Conservation (phyloP, 352 stramenopile genomes). For the Phytopythium chamaehyphon region DNA sequence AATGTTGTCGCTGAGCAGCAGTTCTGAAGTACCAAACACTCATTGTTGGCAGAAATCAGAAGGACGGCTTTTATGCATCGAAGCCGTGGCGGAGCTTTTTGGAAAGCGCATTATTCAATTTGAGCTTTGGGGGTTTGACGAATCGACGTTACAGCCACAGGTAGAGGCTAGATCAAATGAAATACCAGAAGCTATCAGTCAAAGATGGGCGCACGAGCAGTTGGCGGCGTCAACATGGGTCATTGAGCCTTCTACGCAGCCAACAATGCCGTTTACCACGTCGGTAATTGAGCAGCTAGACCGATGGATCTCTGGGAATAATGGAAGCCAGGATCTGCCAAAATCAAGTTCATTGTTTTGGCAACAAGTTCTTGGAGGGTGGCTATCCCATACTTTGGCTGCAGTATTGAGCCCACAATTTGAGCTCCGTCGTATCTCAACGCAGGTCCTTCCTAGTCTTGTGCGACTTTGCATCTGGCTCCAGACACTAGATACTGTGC, state of each 20-base stretch:
- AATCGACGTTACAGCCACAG: neutral
- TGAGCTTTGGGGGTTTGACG: neutral
- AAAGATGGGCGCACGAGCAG: conserved; percentile 16
- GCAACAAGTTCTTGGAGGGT: conserved; percentile 30
- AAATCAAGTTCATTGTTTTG: conserved; percentile 19
- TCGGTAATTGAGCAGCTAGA: conserved; percentile 16
- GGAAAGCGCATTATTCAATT: conserved; percentile 19
- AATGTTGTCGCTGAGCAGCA: conserved; percentile 34
- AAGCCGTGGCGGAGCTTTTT: conserved; percentile 41
- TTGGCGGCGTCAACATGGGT: conserved; percentile 35
- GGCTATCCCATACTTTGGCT: conserved; percentile 28
- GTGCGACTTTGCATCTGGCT: conserved; percentile 54
- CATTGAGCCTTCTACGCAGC: conserved; percentile 3
- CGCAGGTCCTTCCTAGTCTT: conserved; percentile 49
- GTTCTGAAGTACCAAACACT: conserved; percentile 5
- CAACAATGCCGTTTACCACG: neutral
- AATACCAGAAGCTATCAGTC: neutral
- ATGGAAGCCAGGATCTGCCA: neutral
- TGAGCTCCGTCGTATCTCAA: conserved; percentile 60
- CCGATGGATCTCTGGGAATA: conserved; percentile 16
- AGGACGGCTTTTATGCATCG: conserved; percentile 64
- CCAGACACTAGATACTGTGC: conserved; percentile 22
- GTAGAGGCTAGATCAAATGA: neutral
- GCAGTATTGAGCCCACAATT: conserved; percentile 57
- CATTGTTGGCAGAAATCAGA: conserved; percentile 68